Base-by-base conservation (phyloP, 257 asterid genomes). In the Agastache rugosa region DNA sequence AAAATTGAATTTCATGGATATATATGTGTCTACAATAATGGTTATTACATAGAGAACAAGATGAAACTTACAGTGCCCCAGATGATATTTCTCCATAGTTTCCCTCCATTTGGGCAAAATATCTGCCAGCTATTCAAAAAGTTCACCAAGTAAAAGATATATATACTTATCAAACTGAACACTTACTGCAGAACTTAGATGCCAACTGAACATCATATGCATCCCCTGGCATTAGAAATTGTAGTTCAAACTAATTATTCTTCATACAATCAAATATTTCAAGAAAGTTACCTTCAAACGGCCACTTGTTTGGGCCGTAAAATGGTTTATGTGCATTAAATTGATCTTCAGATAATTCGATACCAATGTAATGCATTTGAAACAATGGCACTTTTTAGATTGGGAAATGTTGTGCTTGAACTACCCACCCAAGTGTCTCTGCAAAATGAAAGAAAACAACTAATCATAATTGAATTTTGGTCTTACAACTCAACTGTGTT, bases 11-110 rank as follows among this genome's bases (percentile, higher is more conserved):
- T 51, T 51, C 65, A 78, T 47, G 59, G 16, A 69, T 11, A 34
- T 11, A 29, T 58, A 3, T 62, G 16, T 15, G 48, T 71, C 50
- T 20, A 4, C 63, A 41, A 16, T 64, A 27, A 23, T 63, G 70
- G 37, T 60, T 19, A 55, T 67, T 48, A 45, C 47, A 66, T 42
- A 80, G 63, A 69, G 64, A 67, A 73, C 61, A 20, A 63, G 44
- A 58, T 47, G 59, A 25, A 59, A 88, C 99, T 87, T 86, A 92
- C 99, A 90, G 81, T 25, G 96, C 96, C 79, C 81, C 76, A 37
- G 85, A 72, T 92, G 96, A 83, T 94, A 92, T 71, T 82, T 87
- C 93, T 87, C 93, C 96, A 94, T 94, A 35, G 93, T 88, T 77
- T 85, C 86, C 82, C 87, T 92, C 99, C 99, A 94, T 35, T 79